Evolutionary conservation across 2,329 filamentous ascomycete genomes (phyloP), one percentile per base, ranked within the genome.

Genomic region (Aspergillus eucalypticola): DNA sequence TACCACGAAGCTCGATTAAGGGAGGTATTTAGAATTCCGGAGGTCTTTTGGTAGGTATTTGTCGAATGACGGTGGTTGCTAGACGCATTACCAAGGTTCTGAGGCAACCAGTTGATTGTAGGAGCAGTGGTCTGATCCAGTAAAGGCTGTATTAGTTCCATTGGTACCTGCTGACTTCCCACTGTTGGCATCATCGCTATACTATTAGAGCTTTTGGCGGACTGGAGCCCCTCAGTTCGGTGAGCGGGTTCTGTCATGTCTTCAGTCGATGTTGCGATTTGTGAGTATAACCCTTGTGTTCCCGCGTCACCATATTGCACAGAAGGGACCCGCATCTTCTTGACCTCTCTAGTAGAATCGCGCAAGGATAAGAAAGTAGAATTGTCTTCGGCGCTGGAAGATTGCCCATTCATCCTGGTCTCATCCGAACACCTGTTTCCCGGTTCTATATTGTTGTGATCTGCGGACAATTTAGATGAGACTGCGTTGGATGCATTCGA

Each of bases 91-190:
- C 71, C 67, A 17, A 73, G 57, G 44, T 74, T 70, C 5, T 71
- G 68, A 7, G 74, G 71, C 5, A 77, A 66, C 76, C 76, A 78
- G 50, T 78, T 77, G 19, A 77, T 71, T 1, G 71, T 69, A 8
- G 73, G 72, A 42, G 68, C 54, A 29, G 69, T 64, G 6, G 70
- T 67, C 10, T 67, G 66, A 32, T 71, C 68, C 11, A 73, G 64
- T 11, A 73, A 56, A 1, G 69, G 63, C 11, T 65, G 67, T 11
- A 69, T 64, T 46, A 73, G 66, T 1, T 62, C 64, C n/a, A 74
- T 38, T 8, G 65, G 60, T 5, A 67, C 59, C 29, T 66, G 66
- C 8, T 66, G 54, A 15, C 63, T 64, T 8, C 48, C 59, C 21
- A 60, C 35, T 51, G 66, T 58, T 21, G 66, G 25, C 32, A 72